Evolutionary conservation across 2,329 filamentous ascomycete genomes (phyloP).

Genomic region (Exophiala aquamarina): DNA sequence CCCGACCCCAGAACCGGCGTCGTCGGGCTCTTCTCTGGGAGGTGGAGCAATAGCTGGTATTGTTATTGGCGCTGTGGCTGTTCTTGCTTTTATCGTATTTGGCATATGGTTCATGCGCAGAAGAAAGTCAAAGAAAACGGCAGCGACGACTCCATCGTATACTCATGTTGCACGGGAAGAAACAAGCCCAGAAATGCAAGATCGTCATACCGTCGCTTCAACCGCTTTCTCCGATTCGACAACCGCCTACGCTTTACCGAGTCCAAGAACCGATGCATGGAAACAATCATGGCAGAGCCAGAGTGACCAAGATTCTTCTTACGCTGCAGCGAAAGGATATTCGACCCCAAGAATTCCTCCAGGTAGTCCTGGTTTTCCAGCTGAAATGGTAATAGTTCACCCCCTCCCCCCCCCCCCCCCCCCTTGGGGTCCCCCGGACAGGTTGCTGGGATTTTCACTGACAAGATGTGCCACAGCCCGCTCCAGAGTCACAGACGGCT

Average conservation of each 20-base stretch:
- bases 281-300: background rate
- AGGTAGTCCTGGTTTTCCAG: too few species aligned
- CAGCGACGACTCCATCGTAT: background rate
- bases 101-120: background rate
- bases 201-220: background rate
- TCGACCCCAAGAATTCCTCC: too few species aligned
- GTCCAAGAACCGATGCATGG: background rate
- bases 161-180: background rate
- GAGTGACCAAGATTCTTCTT: too few species aligned
- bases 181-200: background rate
- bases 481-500: too few species aligned
- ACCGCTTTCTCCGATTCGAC: background rate
- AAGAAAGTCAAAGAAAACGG: background rate
- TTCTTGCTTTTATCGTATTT: background rate
- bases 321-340: too few species aligned
- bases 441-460: too few species aligned
- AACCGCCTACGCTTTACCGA: background rate
- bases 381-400: too few species aligned
- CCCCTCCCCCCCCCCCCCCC: too few species aligned
- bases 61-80: background rate
- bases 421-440: too few species aligned
- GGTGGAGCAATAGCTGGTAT: slow-evolving; percentile 8
- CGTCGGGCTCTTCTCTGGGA: background rate
- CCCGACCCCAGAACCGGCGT: background rate
- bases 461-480: too few species aligned